phyloP scores from a whole-genome alignment of 169 alveolate species.

The Plasmodium adleri region DNA sequence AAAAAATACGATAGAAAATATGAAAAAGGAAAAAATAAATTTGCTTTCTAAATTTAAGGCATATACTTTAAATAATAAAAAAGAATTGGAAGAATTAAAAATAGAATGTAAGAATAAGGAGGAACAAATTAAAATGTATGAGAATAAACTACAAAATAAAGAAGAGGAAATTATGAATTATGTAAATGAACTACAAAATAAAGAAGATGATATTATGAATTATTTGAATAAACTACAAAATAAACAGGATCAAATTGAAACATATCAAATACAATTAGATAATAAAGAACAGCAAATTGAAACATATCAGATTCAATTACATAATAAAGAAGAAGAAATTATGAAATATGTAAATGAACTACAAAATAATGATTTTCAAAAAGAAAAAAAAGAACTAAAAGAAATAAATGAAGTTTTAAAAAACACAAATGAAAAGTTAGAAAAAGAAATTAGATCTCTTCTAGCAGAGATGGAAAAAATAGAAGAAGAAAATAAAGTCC shows the following conservation, averaged over 20 bases:
- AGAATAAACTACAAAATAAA: background rate
- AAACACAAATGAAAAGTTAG: background rate
- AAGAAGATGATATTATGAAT: background rate
- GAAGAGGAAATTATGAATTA: background rate
- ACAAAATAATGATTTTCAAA: background rate
- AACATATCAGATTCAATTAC: background rate
- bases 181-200: background rate
- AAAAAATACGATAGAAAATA: conserved; percentile 28
- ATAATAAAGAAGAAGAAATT: background rate
- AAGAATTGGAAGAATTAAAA: conserved; percentile 40
- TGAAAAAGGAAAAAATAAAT: conserved; percentile 67
- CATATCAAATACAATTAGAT: background rate
- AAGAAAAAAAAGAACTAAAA: background rate
- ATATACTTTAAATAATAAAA: conserved; percentile 61
- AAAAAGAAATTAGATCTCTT: conserved; percentile 6
- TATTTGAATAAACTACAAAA: background rate
- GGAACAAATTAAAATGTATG: conserved; percentile 5
- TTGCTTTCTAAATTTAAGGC: conserved; percentile 60
- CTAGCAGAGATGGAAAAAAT: conserved; percentile 12
- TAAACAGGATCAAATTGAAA: conserved; percentile 12
- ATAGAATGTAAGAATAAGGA: conserved; percentile 21
- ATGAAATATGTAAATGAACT: background rate
- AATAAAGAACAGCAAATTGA: background rate
- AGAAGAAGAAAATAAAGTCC: conserved; percentile 7
- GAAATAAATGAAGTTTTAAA: background rate